Evolutionary conservation across 768 basidiomycete genomes (phyloP).

Genomic region (Lactifluus rugatus): DNA sequence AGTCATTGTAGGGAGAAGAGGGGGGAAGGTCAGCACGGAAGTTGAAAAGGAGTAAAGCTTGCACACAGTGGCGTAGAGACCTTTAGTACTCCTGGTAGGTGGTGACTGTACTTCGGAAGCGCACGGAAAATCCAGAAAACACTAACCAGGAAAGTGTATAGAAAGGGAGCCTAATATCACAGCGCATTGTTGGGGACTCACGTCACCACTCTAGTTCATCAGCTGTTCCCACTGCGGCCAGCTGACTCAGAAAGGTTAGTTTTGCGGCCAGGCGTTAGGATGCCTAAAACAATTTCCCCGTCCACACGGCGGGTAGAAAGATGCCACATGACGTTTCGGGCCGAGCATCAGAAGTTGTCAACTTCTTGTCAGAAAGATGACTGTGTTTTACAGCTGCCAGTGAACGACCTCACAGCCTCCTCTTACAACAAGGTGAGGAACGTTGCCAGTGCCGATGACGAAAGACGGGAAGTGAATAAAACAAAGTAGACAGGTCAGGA

Average conservation of each 20-base stretch:
- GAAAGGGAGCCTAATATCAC: background rate
- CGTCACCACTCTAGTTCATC: background rate
- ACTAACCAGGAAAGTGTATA: background rate
- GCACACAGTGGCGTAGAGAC: background rate
- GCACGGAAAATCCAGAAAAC: slow-evolving; percentile 5
- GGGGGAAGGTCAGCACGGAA: background rate
- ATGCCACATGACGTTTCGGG: slow-evolving; percentile 9
- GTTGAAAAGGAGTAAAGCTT: background rate
- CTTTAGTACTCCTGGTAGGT: background rate
- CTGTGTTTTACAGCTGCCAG: background rate
- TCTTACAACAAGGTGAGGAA: background rate
- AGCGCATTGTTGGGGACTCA: background rate
- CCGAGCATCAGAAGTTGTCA: background rate
- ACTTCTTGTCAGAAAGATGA: background rate
- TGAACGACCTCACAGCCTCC: background rate
- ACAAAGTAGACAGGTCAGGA: background rate
- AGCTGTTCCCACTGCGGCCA: background rate
- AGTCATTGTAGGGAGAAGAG: background rate
- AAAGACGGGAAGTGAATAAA: background rate
- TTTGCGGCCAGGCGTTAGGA: background rate
- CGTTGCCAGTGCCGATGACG: background rate
- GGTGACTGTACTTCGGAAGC: background rate
- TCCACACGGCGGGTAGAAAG: background rate
- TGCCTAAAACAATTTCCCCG: background rate
- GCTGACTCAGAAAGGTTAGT: background rate